Base-by-base conservation (phyloP, 2,329 filamentous ascomycete species). In the Lachnellula suecica region DNA sequence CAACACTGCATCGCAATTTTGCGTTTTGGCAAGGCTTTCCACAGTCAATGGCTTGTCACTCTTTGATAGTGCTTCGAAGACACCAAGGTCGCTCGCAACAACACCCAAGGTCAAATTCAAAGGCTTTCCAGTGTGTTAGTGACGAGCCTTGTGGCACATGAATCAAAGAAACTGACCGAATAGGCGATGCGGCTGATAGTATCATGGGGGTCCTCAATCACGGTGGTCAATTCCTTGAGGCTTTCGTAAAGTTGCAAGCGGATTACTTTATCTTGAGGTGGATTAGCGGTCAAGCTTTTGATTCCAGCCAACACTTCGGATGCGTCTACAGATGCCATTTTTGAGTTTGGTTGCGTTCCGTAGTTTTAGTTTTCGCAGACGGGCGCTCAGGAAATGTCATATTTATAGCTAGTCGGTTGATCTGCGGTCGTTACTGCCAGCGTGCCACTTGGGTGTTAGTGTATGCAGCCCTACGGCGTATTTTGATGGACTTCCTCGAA, bases 1-100 rank as follows among this genome's bases (percentile, higher is more conserved):
- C 15, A 72, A 60, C 22, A 49, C 54, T 4, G 62, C 64, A 44
- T 48, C 31, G n/a, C 15, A 50, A 6, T 38, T 24, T 29, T 40
- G 10, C n/a, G 38, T 25, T 37, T 37, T 27, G 35, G 38, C 23
- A 27, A 52, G 27, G 20, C 29, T 13, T 27, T 38, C 6, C 13
- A 52, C 22, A 6, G 38, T 27, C 15, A 44, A 3, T 10, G 38
- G 27, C n/a, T 19, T 24, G 4, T 37, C 29, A 20, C 25, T 49
- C n/a, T 23, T 38, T 27, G 27, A 11, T 23, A 52, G 19, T 23
- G 34, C 11, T 13, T 48, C 38, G 29, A 44, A 52, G 11, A 48
- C 5, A n/a, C 23, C 17, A 11, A 49, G 40, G 13, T 52, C 31
- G 22, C 27, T 41, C 4, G 44, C 44, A 11, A 52, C 37, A 35